Evolutionary conservation across 805 yeast genomes (phyloP), one percentile per base, ranked within the genome.

Genomic region (Metahyphopichia silvanorum): DNA sequence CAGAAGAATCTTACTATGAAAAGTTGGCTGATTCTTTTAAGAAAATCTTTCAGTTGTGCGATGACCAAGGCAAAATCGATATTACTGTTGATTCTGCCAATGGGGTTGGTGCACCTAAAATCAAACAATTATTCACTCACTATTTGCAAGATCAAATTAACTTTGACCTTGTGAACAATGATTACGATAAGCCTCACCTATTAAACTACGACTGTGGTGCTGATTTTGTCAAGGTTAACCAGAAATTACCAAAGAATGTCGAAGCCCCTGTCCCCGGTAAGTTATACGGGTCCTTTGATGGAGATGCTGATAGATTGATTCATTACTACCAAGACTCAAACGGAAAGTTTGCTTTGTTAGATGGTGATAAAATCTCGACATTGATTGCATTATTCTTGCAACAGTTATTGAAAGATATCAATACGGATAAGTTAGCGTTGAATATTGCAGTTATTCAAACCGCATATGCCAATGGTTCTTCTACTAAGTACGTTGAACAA

Each of bases 391-490:
- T 71, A 27, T 80, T 75, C 48, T 76, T 86, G 47, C 69, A 64
- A 38, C 67, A 77, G 33, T 58, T 74, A 11, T 62, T 64, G 16
- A 53, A 81, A 28, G 54, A 79, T 15, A 49, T 61, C n/a, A 59
- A 73, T 30, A 61, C 77, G 6, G 38, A 71, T 10, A 56, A 66
- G 16, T 63, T 84, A 37, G 35, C 49, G 5, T 56, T 71, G 34
- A 49, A 59, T n/a, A 46, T 73, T 32, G 98, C 97, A 6, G 93
- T 89, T 4, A 88, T 93, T 20, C 98, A 93, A 64, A 93, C 98
- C 1, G 98, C 98, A 1, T 93, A 93, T 52, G 98, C 98, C 31
- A 93, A 93, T 55, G 98, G 98, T 8, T 76, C 83, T 5, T 85
- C 97, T 2, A 86, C 98, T 0, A 63, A 72, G 22, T 91, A 77